Evolutionary conservation across 2,329 filamentous ascomycete species (phyloP).

Genomic region (Exophiala oligosperma): DNA sequence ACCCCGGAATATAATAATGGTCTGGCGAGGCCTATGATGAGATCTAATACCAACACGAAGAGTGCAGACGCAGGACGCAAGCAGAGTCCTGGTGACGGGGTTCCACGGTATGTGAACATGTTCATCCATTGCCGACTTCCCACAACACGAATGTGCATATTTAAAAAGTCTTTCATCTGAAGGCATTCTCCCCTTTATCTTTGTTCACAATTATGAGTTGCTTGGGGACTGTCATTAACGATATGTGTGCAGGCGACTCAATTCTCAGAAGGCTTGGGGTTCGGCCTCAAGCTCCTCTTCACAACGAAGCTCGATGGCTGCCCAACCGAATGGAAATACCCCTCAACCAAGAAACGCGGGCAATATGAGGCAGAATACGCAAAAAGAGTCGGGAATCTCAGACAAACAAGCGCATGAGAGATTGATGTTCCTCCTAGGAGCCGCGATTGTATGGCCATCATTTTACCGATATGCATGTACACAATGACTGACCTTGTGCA

Average conservation of each 20-base stretch:
- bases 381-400: slow-evolving; percentile 52
- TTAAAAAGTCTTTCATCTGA: neutral
- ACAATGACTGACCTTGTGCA: slow-evolving; percentile 6
- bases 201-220: no score
- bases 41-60: slow-evolving; percentile 26
- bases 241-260: slow-evolving; percentile 9
- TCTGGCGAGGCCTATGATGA: slow-evolving; percentile 27
- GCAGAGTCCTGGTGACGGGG: slow-evolving; percentile 27
- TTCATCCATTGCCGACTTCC: no score
- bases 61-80: slow-evolving; percentile 25
- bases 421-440: slow-evolving; percentile 59
- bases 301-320: slow-evolving; percentile 51
- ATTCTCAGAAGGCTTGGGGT: slow-evolving; percentile 58
- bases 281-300: slow-evolving; percentile 62
- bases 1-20: slow-evolving; percentile 25
- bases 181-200: neutral
- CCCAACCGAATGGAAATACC: slow-evolving; percentile 56
- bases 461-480: neutral
- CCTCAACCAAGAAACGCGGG: slow-evolving; percentile 43
- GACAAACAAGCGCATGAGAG: slow-evolving; percentile 63
- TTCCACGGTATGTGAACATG: slow-evolving; percentile 18
- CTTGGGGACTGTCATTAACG: neutral
- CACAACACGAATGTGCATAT: neutral
- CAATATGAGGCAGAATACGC: slow-evolving; percentile 35
- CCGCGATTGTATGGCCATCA: slow-evolving; percentile 54